phyloP scores from a whole-genome alignment of 805 yeast species.

The Metschnikowia vanudenii region DNA sequence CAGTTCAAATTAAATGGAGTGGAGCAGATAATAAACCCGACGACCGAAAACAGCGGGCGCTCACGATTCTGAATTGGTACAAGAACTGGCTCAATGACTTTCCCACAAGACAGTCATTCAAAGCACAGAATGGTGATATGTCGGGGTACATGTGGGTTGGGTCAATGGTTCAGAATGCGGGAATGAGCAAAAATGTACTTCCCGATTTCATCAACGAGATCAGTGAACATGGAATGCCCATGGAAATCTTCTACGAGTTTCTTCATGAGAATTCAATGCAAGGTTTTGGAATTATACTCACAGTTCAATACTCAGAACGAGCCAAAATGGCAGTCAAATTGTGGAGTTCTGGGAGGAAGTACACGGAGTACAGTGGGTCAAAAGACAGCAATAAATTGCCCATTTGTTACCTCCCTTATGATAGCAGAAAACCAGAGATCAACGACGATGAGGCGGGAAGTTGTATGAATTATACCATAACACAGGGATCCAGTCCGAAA shows the following conservation, averaged over 20 bases:
- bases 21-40: neutral
- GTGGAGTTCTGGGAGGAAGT: neutral
- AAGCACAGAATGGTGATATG: neutral
- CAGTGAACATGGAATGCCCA: neutral
- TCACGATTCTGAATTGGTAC: neutral
- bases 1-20: too few relatives aligned
- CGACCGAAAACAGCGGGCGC: neutral
- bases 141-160: neutral
- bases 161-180: neutral
- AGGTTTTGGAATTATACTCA: conserved; percentile 1
- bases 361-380: neutral
- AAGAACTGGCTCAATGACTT: neutral
- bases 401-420: neutral
- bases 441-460: neutral
- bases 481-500: neutral
- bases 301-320: neutral
- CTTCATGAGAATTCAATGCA: neutral
- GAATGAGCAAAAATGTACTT: neutral
- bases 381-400: neutral
- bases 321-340: neutral
- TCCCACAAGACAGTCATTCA: neutral
- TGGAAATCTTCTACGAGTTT: neutral
- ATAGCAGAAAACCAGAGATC: neutral
- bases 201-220: neutral
- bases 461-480: neutral